Conservation (phyloP, 345 rosid genomes). For the Moringa oleifera region DNA sequence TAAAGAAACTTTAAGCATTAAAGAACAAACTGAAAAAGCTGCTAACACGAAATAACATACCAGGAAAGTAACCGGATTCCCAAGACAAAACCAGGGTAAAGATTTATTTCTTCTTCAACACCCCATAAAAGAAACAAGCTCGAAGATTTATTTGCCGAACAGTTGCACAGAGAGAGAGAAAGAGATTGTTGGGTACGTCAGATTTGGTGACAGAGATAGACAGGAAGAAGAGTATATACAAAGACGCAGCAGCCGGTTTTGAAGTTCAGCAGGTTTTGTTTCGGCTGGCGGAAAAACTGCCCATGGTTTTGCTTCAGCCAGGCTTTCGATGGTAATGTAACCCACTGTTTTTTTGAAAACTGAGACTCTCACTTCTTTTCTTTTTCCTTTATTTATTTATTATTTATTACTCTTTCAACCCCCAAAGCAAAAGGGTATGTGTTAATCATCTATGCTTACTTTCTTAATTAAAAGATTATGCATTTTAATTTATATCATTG, state of each 20-base stretch:
- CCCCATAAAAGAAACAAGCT: not conserved
- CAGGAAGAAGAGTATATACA: constrained; percentile 17
- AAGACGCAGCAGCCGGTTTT: constrained; percentile 51
- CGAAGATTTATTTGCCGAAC: not conserved
- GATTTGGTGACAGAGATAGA: constrained; percentile 9
- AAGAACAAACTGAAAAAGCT: not conserved
- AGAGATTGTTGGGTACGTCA: not conserved
- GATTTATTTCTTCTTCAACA: not conserved
- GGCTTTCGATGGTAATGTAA: not conserved
- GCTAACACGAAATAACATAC: constrained; percentile 4
- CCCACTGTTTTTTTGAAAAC: constrained; percentile 24
- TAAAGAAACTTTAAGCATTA: not conserved
- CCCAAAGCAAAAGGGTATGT: too few relatives aligned
- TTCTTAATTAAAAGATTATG: too few relatives aligned
- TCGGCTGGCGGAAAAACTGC: constrained; percentile 37
- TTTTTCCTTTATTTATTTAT: too few relatives aligned
- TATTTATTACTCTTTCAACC: too few relatives aligned
- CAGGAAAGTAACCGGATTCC: not conserved
- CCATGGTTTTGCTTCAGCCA: constrained; percentile 46
- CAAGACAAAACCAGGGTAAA: not conserved
- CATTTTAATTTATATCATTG: too few relatives aligned
- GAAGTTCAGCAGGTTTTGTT: constrained; percentile 10
- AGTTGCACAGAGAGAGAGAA: constrained; percentile 4
- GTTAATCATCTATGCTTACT: too few relatives aligned
- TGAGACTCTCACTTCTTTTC: not conserved